Evolutionary conservation across 148 eudicot species (phyloP), one percentile per base, ranked within the genome.

Genomic region (Chenopodium berlandieri): DNA sequence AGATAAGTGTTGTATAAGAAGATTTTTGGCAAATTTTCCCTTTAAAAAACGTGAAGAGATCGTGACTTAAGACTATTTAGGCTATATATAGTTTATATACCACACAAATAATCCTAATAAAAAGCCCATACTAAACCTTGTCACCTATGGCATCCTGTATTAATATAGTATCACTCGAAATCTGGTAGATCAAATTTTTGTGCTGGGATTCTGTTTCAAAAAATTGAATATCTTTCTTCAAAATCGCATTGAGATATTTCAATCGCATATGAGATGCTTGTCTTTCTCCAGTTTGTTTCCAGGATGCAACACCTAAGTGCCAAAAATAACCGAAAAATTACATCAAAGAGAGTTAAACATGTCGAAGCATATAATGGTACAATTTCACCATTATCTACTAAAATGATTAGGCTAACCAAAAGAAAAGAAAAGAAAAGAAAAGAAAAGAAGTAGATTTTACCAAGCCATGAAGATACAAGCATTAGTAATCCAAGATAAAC

Each of bases 201-300:
- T 85, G 88, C 27, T 84, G 78, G 22, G 89, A 86, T 80, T 90
- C 90, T 7, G 84, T 90, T 77, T 91, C 94, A 73, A 91, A 90
- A 70, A 88, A 89, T 4, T 71, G 37, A 31, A 91, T 88, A 56
- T 88, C 85, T 83, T 86, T 87, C 67, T 77, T 84, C 54, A 90
- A 76, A 40, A 90, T 80, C n/a, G 90, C 88, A 74, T 85, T 81
- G 1, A 91, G 87, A 83, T 90, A 91, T 77, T 82, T 77, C 71
- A 85, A 75, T 25, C 92, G 83, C 44, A 91, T 71, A 30, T 82
- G 83, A 14, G 86, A 85, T 66, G 91, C 80, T 79, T 91, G 94
- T 46, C 94, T 88, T 54, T 91, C 94, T 40, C 94, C 92, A 2
- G 94, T 88, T 65, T 91, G 91, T 83, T 78, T 86, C 94, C 94